These are phyloP conservation scores for Candida bentonensis DNA, from an alignment of 805 yeast genomes.

Conservation along the genomic window DNA sequence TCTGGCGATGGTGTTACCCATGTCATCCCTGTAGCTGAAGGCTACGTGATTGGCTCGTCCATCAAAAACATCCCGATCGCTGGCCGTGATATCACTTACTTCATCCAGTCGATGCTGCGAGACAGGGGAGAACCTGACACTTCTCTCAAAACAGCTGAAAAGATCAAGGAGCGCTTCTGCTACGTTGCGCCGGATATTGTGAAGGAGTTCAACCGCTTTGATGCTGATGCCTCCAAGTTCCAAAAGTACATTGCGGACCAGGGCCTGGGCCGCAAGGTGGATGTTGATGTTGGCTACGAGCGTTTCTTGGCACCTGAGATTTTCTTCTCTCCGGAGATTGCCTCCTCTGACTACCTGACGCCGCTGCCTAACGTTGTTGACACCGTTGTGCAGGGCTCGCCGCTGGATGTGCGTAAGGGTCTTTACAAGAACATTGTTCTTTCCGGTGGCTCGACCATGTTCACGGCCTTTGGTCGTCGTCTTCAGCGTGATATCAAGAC, in stretches of 20 bases:
- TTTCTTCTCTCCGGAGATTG: conserved; percentile 95
- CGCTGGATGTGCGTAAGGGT: conserved; percentile 96
- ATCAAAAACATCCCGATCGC: conserved; percentile 97
- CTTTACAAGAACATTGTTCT: conserved; percentile 89
- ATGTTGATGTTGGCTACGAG: conserved; percentile 93
- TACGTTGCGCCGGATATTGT: conserved; percentile 97
- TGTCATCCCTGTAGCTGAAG: conserved; percentile 98
- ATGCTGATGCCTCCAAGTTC: conserved; percentile 84
- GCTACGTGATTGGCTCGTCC: conserved; percentile 95
- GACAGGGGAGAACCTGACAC: conserved; percentile 96
- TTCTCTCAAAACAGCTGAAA: conserved; percentile 87
- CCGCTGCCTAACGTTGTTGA: conserved; percentile 96
- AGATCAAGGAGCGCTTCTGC: conserved; percentile 91
- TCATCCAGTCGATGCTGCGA: conserved; percentile 84
- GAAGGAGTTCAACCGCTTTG: conserved; percentile 88
- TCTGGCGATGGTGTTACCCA: conserved; percentile 99
- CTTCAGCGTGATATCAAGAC: conserved; percentile 85
- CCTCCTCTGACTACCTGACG: conserved; percentile 85
- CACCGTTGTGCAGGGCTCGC: conserved; percentile 85
- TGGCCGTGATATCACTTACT: conserved; percentile 91
- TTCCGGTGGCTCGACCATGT: conserved; percentile 98
- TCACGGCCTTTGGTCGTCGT: conserved; percentile 94
- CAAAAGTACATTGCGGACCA: conserved; percentile 77
- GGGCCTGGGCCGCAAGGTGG: conserved; percentile 42
- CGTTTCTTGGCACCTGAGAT: conserved; percentile 98